Conservation (phyloP, 2,329 filamentous ascomycete genomes). For the Mollisiaceae sp. region DNA sequence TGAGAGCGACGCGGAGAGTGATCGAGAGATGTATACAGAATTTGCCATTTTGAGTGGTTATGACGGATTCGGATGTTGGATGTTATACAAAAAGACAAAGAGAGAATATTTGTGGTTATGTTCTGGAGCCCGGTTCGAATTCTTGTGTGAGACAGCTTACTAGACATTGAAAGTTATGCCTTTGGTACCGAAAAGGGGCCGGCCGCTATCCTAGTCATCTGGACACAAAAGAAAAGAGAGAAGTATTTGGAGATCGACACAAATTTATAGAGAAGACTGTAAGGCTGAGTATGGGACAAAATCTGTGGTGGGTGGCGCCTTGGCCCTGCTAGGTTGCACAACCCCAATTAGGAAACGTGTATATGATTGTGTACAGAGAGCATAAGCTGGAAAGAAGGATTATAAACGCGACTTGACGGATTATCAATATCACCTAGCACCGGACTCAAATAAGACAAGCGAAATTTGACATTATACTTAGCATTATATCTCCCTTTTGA, state of each 20-base stretch:
- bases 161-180: neutral
- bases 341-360: neutral
- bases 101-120: neutral
- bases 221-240: no score
- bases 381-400: neutral
- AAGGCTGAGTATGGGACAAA: neutral
- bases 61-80: neutral
- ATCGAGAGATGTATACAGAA: no score
- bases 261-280: neutral
- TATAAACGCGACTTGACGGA: neutral
- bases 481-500: neutral
- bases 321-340: neutral
- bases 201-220: neutral
- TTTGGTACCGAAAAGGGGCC: neutral
- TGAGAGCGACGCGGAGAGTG: no score
- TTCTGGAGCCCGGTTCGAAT: neutral
- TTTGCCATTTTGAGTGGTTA: no score
- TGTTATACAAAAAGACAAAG: neutral
- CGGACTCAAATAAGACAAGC: neutral
- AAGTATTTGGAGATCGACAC: neutral
- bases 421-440: neutral
- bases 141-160: neutral
- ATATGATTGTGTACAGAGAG: neutral
- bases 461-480: conserved; percentile 1
- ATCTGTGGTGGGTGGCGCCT: neutral